These are phyloP conservation scores for Trametopsis cervina DNA, from an alignment of 768 basidiomycete genomes.

Conservation along the genomic window DNA sequence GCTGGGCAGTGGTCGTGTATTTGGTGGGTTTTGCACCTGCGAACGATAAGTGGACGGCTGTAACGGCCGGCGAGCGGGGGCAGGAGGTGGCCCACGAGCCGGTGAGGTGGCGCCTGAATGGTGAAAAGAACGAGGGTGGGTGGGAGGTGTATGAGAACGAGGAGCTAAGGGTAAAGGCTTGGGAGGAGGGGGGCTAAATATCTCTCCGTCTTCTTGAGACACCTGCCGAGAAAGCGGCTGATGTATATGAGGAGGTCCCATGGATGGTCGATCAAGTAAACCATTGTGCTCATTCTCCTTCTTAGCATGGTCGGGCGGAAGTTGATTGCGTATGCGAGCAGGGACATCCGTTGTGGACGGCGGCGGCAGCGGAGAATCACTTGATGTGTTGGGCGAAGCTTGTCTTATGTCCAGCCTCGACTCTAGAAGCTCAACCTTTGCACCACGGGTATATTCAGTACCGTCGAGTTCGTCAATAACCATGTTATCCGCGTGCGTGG, in stretches of 20 bases:
- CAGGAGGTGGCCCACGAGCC: slow-evolving; percentile 1
- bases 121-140: slow-evolving; percentile 41
- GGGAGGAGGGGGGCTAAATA: slow-evolving; percentile 31
- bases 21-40: slow-evolving; percentile 18
- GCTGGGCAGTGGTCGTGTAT: slow-evolving; percentile 30
- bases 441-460: neutral
- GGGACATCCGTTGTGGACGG: neutral
- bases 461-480: neutral
- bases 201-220: slow-evolving; percentile 50
- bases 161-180: slow-evolving; percentile 27
- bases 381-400: neutral
- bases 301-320: neutral
- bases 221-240: slow-evolving; percentile 20
- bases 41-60: slow-evolving; percentile 26
- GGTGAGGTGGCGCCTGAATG: slow-evolving; percentile 13
- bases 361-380: neutral
- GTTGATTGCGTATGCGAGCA: neutral
- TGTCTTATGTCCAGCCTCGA: neutral
- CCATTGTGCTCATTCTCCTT: slow-evolving; percentile 2
- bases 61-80: slow-evolving; percentile 21
- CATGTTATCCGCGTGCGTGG: no score
- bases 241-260: neutral
- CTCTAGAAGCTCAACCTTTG: slow-evolving; percentile 9
- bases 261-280: neutral
- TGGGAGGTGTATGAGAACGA: slow-evolving; percentile 38